Base-by-base conservation (phyloP, 75 land plant genomes). In the Pseudotsuga menziesii region DNA sequence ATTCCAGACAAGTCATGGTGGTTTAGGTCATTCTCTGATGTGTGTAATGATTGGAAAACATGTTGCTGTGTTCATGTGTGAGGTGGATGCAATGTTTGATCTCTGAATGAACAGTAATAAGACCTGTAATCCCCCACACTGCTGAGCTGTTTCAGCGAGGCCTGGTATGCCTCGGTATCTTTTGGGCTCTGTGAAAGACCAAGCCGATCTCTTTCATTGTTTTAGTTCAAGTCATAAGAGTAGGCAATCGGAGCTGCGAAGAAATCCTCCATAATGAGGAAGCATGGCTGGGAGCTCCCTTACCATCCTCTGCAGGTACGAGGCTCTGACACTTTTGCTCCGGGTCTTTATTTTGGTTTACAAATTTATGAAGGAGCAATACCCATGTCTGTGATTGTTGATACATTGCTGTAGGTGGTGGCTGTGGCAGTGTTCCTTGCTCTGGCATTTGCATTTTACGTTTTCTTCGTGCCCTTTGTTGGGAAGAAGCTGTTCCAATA, bases 201-300 rank as follows among this genome's bases (percentile, higher is more conserved):
- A 22, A 15, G 56, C 25, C 55, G 75, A 17, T 23, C 26, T 73
- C 57, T 25, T 25, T 44, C 25, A 20, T 41, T 69, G 72, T 20
- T 41, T 69, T 69, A 39, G 54, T 5, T 19, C 35, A 2, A n/a
- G 72, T 48, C 54, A 9, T 11, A 48, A 44, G 17, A 69, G n/a
- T 20, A 39, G 48, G 72, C 72, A 41, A 39, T 69, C 35, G 35
- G 75, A 15, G 75, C 35, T 56, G 35, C 58, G 55, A 56, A 25
- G 25, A 19, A 72, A 48, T n/a, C 56, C 15, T 3, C 41, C 23
- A 73, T 8, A 79, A 97, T 97, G 99, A 94, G 98, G 85, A 94
- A 86, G 80, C 91, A 94, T 87, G 99, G 99, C 17, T 97, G 99
- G 99, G 90, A 97, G 84, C 98, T 95, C 57, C 99, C 99, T 56